Conservation (phyloP, 108 stramenopile genomes). For the Heterococcus sp. region DNA sequence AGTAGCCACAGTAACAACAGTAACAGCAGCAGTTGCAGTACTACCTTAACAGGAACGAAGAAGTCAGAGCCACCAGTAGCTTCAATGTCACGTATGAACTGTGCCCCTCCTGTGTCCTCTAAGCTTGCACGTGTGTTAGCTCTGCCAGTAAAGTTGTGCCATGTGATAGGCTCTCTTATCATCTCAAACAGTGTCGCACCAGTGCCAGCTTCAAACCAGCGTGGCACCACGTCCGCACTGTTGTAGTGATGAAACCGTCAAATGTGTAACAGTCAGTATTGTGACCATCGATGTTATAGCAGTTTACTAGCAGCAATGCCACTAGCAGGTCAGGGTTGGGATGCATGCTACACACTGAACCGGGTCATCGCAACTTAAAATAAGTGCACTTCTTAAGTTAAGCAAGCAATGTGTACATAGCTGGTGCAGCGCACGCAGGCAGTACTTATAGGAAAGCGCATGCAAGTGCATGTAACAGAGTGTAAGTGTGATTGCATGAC, state of each 20-base stretch:
- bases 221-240: slow-evolving; percentile 57
- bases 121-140: slow-evolving; percentile 31
- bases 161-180: slow-evolving; percentile 67
- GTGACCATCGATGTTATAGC: too few relatives aligned
- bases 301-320: too few relatives aligned
- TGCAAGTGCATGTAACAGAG: not conserved
- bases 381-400: not conserved
- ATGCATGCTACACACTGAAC: not conserved
- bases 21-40: too few relatives aligned
- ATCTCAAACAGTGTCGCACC: slow-evolving; percentile 66
- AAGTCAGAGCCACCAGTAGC: slow-evolving; percentile 50
- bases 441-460: not conserved
- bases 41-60: slow-evolving; percentile 62
- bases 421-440: not conserved
- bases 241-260: too few relatives aligned
- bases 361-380: not conserved
- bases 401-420: not conserved
- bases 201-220: slow-evolving; percentile 73
- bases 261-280: too few relatives aligned
- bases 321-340: not conserved
- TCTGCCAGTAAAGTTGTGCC: slow-evolving; percentile 67
- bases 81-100: slow-evolving; percentile 34
- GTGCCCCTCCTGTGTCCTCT: slow-evolving; percentile 49
- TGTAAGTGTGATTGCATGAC: not conserved
- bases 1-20: too few relatives aligned